These are phyloP conservation scores for Xylariaceae sp. DNA, from an alignment of 2,329 filamentous ascomycete species.

Conservation along the genomic window DNA sequence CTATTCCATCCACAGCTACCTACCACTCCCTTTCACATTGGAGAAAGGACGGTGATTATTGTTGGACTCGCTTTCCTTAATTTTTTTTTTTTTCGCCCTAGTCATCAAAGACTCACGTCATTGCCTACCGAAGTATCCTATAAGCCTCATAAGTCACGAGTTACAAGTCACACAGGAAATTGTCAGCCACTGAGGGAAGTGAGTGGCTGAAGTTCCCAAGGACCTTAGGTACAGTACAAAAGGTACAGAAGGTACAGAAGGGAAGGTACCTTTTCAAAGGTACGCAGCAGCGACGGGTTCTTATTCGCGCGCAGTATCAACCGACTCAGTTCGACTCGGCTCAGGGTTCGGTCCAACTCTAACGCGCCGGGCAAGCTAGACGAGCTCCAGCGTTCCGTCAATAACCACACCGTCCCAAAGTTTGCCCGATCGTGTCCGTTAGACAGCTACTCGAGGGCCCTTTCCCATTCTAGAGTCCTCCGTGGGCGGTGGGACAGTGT, in stretches of 20 bases:
- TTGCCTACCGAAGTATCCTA: no score
- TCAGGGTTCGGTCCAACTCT: slow-evolving; percentile 8
- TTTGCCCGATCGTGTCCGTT: background rate
- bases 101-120: background rate
- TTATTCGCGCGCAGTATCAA: slow-evolving; percentile 19
- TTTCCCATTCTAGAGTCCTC: background rate
- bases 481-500: background rate
- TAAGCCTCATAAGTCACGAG: no score
- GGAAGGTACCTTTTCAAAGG: no score
- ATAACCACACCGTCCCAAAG: slow-evolving; percentile 8
- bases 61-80: no score
- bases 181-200: slow-evolving; percentile 10
- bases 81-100: no score
- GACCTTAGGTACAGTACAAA: no score
- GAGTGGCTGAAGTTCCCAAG: slow-evolving; percentile 17
- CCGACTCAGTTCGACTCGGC: slow-evolving; percentile 2
- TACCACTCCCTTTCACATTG: no score
- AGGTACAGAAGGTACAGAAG: no score
- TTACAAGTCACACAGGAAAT: no score
- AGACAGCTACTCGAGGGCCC: background rate
- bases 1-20: no score
- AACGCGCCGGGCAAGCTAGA: background rate
- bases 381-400: slow-evolving; percentile 4
- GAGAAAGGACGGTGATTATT: no score
- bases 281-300: slow-evolving; percentile 1